Evolutionary conservation across 1,284 basidiomycete genomes (phyloP), one percentile per base, ranked within the genome.

Genomic region (Ganoderma leucocontextum): DNA sequence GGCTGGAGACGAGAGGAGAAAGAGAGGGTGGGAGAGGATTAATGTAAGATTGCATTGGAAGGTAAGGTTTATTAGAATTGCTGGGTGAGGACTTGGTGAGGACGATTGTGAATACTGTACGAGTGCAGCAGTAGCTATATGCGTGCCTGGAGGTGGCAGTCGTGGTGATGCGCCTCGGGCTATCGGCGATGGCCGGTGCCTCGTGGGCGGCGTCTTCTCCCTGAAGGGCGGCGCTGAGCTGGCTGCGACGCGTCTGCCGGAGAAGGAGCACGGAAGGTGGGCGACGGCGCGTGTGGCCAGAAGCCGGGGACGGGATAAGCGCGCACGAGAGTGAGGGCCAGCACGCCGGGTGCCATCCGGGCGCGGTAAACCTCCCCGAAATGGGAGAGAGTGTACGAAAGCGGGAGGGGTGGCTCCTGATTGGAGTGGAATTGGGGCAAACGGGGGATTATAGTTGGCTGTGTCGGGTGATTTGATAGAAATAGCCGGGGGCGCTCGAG

Each of bases 401-500:
- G 41, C 33, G 67, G 64, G 60, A 49, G 47, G 47, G 47, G 47
- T 47, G 58, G 25, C 39, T 49, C 33, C 58, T 22, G 52, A 69
- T 39, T 42, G 70, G 39, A 25, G 42, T 33, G 52, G 25, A 63
- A 65, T 62, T 62, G 44, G 63, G 68, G 58, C 68, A 71, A 76
- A 73, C 69, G 42, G 68, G 66, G 67, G 52, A 12, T 12, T 22
- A 63, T 55, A 33, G 70, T 70, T 70, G 73, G 73, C 70, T 68
- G 75, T 73, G 72, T 71, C 66, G 66, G 29, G 72, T 66, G 71
- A 70, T 62, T 62, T 70, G 67, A 70, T 77, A 77, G 75, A 77
- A 75, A 77, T 75, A 77, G 44, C 25, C 55, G 68, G 68, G 67
- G 72, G 72, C 68, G 72, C 69, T 68, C 63, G 59, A 69, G 66